Base-by-base conservation (phyloP, 2,329 filamentous ascomycete species). In the Aspergillus felis region DNA sequence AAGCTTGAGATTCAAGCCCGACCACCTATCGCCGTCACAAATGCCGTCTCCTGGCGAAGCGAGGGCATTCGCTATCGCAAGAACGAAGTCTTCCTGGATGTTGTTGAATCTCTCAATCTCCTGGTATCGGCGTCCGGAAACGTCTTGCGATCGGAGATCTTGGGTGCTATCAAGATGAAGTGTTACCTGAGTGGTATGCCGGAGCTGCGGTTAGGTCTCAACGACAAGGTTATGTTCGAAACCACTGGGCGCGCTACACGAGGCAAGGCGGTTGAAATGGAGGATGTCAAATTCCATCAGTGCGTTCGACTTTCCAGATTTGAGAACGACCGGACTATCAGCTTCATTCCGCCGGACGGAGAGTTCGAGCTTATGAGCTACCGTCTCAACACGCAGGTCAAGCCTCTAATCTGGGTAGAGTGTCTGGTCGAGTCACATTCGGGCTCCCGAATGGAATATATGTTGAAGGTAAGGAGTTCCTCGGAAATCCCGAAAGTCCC, bases 191-290 rank as follows among this genome's bases (percentile, higher is more conserved):
- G 91, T 50, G 94, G 94, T 57, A 99, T 99, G 94, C 94, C 94
- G 10, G 94, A 99, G 78, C 78, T 99, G 69, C 88, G 94, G 28
- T 78, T 99, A 52, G 94, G 94, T 4, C 79, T 99, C 71, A 99
- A 99, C 79, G 94, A 99, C 81, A 99, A 99, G 79, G 94, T 91
- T 75, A 99, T 99, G 94, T 99, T 99, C 71, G 94, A 99, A 79
- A 96, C 92, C 3, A 99, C 94, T 0, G 94, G 94, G 28, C 85
- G 94, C 60, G 91, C 93, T 17, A 97, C 93, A 44, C 82, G 94
- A 69, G 94, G 94, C 59, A 99, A 99, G 78, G 91, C 94, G 9
- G 94, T 99, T 62, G 94, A 99, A 79, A 99, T 99, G 94, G 94
- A 99, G 71, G 94, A 99, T 68, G 94, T 99, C 76, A 99, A 99